These are phyloP conservation scores for Stephania yunnanensis DNA, from an alignment of 164 flowering plant genomes.

Conservation along the genomic window DNA sequence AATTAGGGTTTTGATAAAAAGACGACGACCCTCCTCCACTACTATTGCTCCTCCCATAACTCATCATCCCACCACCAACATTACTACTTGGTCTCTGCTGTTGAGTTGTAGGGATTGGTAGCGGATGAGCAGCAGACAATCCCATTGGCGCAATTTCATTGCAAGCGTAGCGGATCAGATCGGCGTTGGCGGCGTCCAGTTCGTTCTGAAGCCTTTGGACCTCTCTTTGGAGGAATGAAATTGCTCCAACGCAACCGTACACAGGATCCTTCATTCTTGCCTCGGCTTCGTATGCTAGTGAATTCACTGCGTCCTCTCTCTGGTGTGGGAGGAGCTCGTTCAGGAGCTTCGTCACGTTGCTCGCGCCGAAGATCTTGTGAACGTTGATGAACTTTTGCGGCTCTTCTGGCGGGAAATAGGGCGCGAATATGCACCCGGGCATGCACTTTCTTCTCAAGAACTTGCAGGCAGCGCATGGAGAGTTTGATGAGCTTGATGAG, in stretches of 20 bases:
- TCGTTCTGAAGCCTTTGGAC: conserved; percentile 63
- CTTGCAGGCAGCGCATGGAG: conserved; percentile 89
- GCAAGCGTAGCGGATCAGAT: conserved; percentile 52
- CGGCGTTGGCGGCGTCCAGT: conserved; percentile 58
- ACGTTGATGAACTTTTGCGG: conserved; percentile 68
- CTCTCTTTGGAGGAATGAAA: conserved; percentile 61
- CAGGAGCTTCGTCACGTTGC: conserved; percentile 71
- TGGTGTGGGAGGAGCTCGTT: conserved; percentile 69
- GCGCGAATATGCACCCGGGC: conserved; percentile 70
- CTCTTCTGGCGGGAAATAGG: conserved; percentile 74
- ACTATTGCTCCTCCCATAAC: background rate
- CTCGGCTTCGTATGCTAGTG: conserved; percentile 72
- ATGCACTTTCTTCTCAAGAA: conserved; percentile 67
- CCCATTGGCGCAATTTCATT: conserved; percentile 28
- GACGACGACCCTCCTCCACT: conserved; percentile 4
- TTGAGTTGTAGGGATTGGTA: background rate
- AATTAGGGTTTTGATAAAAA: conserved; percentile 14
- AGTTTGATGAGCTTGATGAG: conserved; percentile 54
- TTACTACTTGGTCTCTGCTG: background rate
- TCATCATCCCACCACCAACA: background rate
- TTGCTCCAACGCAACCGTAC: conserved; percentile 72
- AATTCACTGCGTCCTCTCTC: conserved; percentile 69
- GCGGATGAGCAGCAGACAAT: conserved; percentile 9
- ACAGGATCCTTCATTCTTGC: conserved; percentile 69
- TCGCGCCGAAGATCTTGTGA: conserved; percentile 75